Evolutionary conservation across 163 green algal species (phyloP).

Genomic region (Scenedesmus sp.): DNA sequence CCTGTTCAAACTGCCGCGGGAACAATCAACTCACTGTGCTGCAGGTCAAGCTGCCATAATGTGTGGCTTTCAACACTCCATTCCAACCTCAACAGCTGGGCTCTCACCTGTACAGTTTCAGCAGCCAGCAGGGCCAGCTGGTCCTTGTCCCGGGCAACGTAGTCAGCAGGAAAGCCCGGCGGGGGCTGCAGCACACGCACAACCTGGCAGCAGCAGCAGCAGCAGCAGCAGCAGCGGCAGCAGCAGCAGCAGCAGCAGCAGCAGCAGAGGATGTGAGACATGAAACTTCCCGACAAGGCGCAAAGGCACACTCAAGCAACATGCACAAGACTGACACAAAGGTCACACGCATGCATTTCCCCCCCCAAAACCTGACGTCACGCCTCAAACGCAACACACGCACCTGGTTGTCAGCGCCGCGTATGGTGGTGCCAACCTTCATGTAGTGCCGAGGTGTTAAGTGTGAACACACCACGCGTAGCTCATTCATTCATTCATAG

Average conservation of each 20-base stretch:
- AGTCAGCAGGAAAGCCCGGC: slow-evolving; percentile 27
- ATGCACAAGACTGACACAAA: no score
- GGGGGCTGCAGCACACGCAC: not conserved
- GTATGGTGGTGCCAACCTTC: slow-evolving; percentile 62
- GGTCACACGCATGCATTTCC: no score
- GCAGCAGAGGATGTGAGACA: not conserved
- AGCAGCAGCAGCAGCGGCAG: not conserved
- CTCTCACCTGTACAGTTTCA: slow-evolving; percentile 57
- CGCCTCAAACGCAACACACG: no score
- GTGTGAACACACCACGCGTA: no score
- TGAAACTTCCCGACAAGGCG: not conserved
- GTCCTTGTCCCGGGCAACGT: slow-evolving; percentile 46
- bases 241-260: not conserved
- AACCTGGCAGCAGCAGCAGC: not conserved
- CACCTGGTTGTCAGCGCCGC: not conserved
- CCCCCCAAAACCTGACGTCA: no score
- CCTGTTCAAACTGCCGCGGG: no score
- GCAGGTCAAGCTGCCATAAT: no score
- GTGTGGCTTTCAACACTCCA: no score
- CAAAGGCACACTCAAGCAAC: no score
- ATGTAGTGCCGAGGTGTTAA: slow-evolving; percentile 64
- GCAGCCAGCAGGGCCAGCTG: not conserved
- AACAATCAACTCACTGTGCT: no score
- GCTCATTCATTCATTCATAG: no score
- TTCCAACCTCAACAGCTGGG: no score